A percentile compares a stretch with the other conserved stretches of the same genome.
These are phyloP conservation scores for Lasiosphaeria ovina DNA, from an alignment of 495 filamentous ascomycete genomes.

Conservation along the genomic window DNA sequence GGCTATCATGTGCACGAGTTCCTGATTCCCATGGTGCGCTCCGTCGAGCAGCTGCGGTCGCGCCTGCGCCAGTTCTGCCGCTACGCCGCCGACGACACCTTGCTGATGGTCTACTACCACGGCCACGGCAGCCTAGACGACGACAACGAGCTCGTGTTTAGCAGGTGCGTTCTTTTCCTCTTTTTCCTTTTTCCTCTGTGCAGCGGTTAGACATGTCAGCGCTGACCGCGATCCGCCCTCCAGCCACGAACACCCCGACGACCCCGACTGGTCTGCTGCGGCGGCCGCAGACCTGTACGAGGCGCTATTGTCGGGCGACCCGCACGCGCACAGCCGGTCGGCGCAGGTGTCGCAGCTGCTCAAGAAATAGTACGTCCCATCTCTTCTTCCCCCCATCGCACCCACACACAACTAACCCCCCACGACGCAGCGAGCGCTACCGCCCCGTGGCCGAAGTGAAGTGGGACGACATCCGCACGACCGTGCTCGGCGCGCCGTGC, in stretches of 20 bases:
- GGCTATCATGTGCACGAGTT: slow-evolving; percentile 30
- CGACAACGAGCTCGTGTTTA: slow-evolving; percentile 35
- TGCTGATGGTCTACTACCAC: slow-evolving; percentile 36
- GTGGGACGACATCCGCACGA: slow-evolving; percentile 28
- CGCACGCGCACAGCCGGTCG: slow-evolving; percentile 15
- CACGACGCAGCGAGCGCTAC: slow-evolving; percentile 29
- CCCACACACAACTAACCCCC: not conserved
- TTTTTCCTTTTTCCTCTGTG: not conserved
- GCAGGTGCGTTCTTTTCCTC: slow-evolving; percentile 22
- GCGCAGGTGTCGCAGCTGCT: slow-evolving; percentile 19
- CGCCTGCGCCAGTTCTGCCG: slow-evolving; percentile 25
- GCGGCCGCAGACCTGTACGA: slow-evolving; percentile 35
- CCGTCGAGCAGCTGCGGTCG: slow-evolving; percentile 15
- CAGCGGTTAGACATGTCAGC: not conserved
- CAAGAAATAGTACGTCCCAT: slow-evolving; percentile 33
- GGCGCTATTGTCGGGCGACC: slow-evolving; percentile 22
- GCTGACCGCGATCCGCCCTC: not conserved
- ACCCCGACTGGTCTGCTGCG: slow-evolving; percentile 27
- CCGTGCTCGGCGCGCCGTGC: slow-evolving; percentile 26
- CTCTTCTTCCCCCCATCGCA: not conserved
- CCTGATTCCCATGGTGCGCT: slow-evolving; percentile 29
- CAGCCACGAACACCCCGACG: slow-evolving; percentile 34
- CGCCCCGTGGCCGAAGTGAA: slow-evolving; percentile 29
- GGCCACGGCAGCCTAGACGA: slow-evolving; percentile 34
- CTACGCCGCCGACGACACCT: slow-evolving; percentile 27